Conservation (phyloP, 225 moss, liverwort and hornwort genomes). For the Pseudisothecium myosuroides region DNA sequence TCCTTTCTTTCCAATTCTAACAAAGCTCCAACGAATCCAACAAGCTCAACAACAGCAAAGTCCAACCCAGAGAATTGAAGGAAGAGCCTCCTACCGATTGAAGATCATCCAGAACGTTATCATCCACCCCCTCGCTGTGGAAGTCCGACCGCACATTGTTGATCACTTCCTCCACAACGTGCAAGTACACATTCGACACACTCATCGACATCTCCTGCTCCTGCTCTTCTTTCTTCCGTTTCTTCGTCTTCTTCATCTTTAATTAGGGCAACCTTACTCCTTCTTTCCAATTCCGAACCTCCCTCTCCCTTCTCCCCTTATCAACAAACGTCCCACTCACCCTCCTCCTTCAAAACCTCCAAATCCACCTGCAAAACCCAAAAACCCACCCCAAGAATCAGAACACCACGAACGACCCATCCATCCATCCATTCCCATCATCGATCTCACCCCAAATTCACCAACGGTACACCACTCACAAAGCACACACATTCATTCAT, state of each 20-base stretch:
- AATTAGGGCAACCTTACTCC: neutral
- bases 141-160: slow-evolving; percentile 59
- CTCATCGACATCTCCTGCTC: slow-evolving; percentile 19
- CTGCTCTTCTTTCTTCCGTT: slow-evolving; percentile 35
- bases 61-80: neutral
- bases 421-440: neutral
- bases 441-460: neutral
- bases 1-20: no score
- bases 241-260: slow-evolving; percentile 48
- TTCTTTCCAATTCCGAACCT: neutral
- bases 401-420: neutral
- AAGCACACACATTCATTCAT: neutral
- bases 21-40: no score
- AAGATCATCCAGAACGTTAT: slow-evolving; percentile 49
- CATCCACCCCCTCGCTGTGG: slow-evolving; percentile 68
- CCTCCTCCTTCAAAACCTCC: neutral
- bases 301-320: neutral
- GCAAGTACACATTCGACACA: slow-evolving; percentile 48
- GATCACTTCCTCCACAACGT: slow-evolving; percentile 81
- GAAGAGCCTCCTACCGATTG: slow-evolving; percentile 35
- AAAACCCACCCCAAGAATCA: neutral
- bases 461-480: neutral
- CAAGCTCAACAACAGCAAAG: no score
- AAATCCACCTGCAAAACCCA: neutral
- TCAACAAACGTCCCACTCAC: neutral